Conservation (phyloP, 192 early-diverging fungal species). For the Radiomyces spectabilis region DNA sequence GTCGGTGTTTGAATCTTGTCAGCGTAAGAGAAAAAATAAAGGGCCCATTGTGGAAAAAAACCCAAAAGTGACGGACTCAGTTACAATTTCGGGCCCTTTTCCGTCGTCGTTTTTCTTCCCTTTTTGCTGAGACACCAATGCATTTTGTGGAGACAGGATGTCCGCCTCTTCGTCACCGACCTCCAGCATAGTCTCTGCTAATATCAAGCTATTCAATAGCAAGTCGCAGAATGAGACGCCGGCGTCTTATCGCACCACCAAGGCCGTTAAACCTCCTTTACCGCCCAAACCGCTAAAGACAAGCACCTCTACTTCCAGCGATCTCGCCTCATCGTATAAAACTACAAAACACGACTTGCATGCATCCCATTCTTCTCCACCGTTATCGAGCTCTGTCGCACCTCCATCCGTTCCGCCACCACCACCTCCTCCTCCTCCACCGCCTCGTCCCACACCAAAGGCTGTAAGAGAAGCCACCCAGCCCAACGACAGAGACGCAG, state of each 20-base stretch:
- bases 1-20: background rate
- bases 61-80: too few species aligned
- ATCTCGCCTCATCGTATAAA: background rate
- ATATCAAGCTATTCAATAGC: constrained; percentile 23
- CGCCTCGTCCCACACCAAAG: background rate
- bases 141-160: constrained; percentile 10
- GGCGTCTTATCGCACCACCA: background rate
- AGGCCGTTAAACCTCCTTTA: background rate
- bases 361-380: background rate
- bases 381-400: background rate
- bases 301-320: background rate
- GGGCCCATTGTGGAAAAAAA: too few species aligned
- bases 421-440: background rate
- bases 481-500: background rate
- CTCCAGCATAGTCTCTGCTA: constrained; percentile 19
- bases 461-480: background rate
- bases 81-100: too few species aligned
- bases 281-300: constrained; percentile 13
- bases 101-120: too few species aligned
- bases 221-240: constrained; percentile 1
- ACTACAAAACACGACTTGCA: too few species aligned
- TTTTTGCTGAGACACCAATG: too few species aligned
- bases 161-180: constrained; percentile 11
- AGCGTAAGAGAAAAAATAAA: background rate
- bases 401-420: background rate